phyloP scores from a whole-genome alignment of 805 yeast species.

The Kodamaea hsintzibuensis region DNA sequence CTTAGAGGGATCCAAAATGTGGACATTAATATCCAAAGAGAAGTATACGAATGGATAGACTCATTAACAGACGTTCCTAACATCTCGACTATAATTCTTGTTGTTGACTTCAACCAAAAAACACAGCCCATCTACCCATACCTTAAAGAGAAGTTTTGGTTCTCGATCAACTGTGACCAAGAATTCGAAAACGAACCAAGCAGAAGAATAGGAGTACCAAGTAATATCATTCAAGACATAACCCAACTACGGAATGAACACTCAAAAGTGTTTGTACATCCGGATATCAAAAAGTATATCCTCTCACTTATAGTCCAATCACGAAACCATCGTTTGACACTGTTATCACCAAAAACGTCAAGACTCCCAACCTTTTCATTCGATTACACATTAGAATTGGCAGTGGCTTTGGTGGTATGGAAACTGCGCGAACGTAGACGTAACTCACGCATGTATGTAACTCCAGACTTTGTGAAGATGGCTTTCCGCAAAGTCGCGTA shows the following conservation, averaged over 20 bases:
- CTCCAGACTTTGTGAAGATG: constrained; percentile 40
- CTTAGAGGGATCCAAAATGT: constrained; percentile 4
- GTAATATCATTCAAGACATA: not conserved
- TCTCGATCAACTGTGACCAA: constrained; percentile 12
- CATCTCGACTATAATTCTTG: constrained; percentile 11
- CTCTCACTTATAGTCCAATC: constrained; percentile 38
- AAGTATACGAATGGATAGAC: constrained; percentile 10
- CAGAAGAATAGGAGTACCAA: not conserved
- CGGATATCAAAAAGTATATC: constrained; percentile 37
- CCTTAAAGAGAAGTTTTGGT: constrained; percentile 17
- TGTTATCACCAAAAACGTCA: constrained; percentile 38
- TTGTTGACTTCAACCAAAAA: constrained; percentile 7
- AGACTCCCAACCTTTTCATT: constrained; percentile 35
- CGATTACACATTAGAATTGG: constrained; percentile 28
- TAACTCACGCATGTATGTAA: constrained; percentile 24
- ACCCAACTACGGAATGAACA: not conserved
- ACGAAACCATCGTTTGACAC: constrained; percentile 39
- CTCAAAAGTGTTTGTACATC: constrained; percentile 27
- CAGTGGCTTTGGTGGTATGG: constrained; percentile 29
- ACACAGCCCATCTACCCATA: constrained; percentile 10
- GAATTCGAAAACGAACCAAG: constrained; percentile 10
- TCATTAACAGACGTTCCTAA: constrained; percentile 6
- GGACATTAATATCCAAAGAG: constrained; percentile 7
- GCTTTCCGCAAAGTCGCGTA: constrained; percentile 40
- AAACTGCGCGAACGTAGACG: not conserved